A percentile compares a stretch with the other conserved stretches of the same genome.
Conservation (phyloP, 768 basidiomycete species). For the Tricholoma terreum region DNA sequence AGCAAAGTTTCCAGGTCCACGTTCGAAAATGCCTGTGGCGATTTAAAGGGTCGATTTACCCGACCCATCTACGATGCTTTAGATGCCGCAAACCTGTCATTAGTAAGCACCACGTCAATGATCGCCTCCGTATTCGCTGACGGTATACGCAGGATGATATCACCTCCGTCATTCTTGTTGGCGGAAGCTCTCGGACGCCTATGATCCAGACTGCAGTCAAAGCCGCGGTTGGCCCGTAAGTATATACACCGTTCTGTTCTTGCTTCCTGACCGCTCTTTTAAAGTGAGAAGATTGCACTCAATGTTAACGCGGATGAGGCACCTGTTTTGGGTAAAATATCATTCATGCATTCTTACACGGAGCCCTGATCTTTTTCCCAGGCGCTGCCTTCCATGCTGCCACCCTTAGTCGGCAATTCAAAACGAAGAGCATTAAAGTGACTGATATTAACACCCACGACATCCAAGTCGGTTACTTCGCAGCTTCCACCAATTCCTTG, state of each 20-base stretch:
- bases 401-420: constrained; percentile 82
- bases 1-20: constrained; percentile 69
- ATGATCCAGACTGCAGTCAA: constrained; percentile 87
- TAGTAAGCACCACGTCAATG: constrained; percentile 42
- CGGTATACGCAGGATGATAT: constrained; percentile 61
- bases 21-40: constrained; percentile 75
- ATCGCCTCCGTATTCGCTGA: background rate
- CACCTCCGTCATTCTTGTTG: constrained; percentile 88
- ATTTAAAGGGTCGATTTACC: constrained; percentile 60
- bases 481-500: constrained; percentile 50
- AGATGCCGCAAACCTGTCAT: constrained; percentile 55
- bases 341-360: background rate
- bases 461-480: constrained; percentile 74
- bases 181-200: constrained; percentile 86
- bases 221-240: constrained; percentile 74
- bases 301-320: constrained; percentile 98
- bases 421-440: constrained; percentile 91
- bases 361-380: constrained; percentile 15
- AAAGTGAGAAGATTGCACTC: constrained; percentile 78
- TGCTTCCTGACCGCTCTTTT: background rate
- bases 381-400: constrained; percentile 92
- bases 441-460: constrained; percentile 71
- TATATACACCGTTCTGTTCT: constrained; percentile 12
- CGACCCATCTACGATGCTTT: constrained; percentile 77
- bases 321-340: constrained; percentile 69